phyloP scores from a whole-genome alignment of 192 early-diverging fungal genomes.

The Podila minutissima region DNA sequence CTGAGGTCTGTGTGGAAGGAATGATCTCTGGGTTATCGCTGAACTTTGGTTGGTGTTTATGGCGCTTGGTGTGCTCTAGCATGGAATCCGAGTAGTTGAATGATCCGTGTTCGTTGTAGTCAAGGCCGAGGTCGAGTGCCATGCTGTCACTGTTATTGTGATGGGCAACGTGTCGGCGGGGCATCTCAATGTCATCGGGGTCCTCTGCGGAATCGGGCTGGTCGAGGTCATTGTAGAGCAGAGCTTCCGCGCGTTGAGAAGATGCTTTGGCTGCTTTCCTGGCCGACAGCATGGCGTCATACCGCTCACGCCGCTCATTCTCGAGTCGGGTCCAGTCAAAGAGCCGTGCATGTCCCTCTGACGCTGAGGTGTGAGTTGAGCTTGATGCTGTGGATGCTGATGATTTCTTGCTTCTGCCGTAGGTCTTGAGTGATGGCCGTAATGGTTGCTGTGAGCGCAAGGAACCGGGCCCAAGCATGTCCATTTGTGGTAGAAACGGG shows the following conservation, averaged over 20 bases:
- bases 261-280: not conserved
- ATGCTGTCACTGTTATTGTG: not conserved
- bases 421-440: conserved; percentile 26
- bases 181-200: not conserved
- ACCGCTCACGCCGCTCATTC: conserved; percentile 18
- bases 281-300: not conserved
- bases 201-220: not conserved
- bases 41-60: not conserved
- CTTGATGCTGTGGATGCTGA: not conserved
- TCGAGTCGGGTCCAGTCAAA: conserved; percentile 36
- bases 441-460: conserved; percentile 33
- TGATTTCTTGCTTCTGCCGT: conserved; percentile 20
- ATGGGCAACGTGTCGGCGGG: not conserved
- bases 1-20: not conserved
- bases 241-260: conserved; percentile 1
- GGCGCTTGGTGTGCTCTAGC: not conserved
- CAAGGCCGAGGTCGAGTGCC: not conserved
- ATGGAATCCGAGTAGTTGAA: not conserved
- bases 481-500: not conserved
- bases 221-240: not conserved
- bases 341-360: not conserved
- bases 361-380: not conserved
- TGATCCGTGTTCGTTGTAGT: not conserved
- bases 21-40: not conserved
- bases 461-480: conserved; percentile 45